Conservation (phyloP, 2,329 filamentous ascomycete genomes). For the Cucurbitaria berberidis region DNA sequence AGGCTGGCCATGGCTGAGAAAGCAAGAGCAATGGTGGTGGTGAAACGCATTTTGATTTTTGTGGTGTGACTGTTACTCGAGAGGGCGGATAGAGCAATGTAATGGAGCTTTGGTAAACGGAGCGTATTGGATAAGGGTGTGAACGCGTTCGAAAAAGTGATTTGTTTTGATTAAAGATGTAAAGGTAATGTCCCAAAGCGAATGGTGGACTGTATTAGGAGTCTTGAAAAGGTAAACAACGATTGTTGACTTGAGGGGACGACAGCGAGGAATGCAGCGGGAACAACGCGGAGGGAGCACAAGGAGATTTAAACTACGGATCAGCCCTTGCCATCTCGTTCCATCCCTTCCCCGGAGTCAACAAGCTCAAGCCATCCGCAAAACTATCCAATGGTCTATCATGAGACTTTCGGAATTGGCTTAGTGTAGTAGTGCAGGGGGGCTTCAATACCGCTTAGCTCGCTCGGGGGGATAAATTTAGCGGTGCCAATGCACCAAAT, state of each 20-base stretch:
- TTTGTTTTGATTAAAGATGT: background rate
- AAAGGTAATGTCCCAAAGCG: slow-evolving; percentile 5
- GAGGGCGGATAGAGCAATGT: background rate
- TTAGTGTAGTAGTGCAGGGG: background rate
- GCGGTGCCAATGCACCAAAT: slow-evolving; percentile 8
- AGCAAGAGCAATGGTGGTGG: slow-evolving; percentile 33
- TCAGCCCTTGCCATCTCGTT: too few relatives aligned
- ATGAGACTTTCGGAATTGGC: background rate
- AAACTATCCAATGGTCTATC: background rate
- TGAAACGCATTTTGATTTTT: slow-evolving; percentile 42
- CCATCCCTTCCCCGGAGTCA: slow-evolving; percentile 5
- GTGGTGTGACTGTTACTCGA: background rate
- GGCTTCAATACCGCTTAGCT: background rate
- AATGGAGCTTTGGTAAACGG: too few relatives aligned
- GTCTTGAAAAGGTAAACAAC: background rate
- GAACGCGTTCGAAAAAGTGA: too few relatives aligned
- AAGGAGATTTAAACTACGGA: slow-evolving; percentile 2
- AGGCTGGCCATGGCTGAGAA: slow-evolving; percentile 45
- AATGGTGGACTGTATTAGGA: slow-evolving; percentile 7
- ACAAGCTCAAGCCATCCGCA: background rate
- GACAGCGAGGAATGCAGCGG: slow-evolving; percentile 6
- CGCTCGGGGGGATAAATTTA: slow-evolving; percentile 10
- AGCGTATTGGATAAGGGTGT: too few relatives aligned
- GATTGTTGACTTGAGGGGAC: slow-evolving; percentile 4
- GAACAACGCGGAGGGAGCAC: background rate